Conservation (phyloP, 768 basidiomycete genomes). For the Strobilomyces confusus region DNA sequence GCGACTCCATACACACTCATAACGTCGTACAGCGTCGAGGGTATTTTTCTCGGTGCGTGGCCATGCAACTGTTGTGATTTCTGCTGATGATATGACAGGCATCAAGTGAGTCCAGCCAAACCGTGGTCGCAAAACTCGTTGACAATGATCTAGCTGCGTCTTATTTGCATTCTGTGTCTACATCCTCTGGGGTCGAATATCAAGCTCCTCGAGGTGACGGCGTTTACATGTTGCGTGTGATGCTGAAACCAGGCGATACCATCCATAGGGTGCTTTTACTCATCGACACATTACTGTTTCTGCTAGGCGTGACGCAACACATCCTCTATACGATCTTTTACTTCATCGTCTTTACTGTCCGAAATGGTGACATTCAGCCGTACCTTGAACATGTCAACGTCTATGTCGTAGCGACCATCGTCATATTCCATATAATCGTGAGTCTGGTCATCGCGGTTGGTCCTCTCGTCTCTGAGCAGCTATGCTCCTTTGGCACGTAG, state of each 20-base stretch:
- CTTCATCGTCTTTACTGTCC: constrained; percentile 4
- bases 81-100: constrained; percentile 4
- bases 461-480: not conserved
- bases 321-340: constrained; percentile 1
- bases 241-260: not conserved
- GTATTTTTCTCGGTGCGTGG: constrained; percentile 19
- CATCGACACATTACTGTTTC: constrained; percentile 14
- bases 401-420: not conserved
- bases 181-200: constrained; percentile 11
- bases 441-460: not conserved
- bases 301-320: constrained; percentile 10
- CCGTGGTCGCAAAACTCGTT: not conserved
- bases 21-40: constrained; percentile 5
- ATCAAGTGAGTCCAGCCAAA: constrained; percentile 10
- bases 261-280: constrained; percentile 10
- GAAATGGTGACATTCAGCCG: not conserved
- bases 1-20: constrained; percentile 3
- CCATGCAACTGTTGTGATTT: not conserved
- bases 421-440: constrained; percentile 14
- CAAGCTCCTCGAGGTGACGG: constrained; percentile 6
- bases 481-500: constrained; percentile 2
- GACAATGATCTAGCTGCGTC: constrained; percentile 9
- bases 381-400: not conserved
- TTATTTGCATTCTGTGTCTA: constrained; percentile 15
- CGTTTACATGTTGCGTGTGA: not conserved